phyloP scores from a whole-genome alignment of 495 filamentous ascomycete species.

The Alectoria sarmentosa region DNA sequence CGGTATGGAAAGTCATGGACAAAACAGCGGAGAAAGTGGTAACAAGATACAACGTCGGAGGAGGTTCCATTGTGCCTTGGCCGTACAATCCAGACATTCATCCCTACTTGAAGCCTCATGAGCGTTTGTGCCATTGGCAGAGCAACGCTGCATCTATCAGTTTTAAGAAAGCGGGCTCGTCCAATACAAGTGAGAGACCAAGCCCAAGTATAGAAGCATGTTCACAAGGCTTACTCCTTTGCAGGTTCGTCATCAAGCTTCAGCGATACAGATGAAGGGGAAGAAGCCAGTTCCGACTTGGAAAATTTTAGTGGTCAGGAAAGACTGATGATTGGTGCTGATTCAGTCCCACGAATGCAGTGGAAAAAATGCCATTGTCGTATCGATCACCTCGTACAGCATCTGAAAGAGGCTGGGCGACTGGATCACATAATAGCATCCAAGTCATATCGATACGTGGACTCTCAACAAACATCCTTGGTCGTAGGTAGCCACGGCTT shows the following conservation, averaged over 20 bases:
- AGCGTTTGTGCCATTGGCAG: conserved; percentile 8
- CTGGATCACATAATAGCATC: conserved; percentile 1
- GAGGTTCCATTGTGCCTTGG: not conserved
- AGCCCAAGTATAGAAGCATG: too few relatives aligned
- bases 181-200: not conserved
- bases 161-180: not conserved
- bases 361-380: not conserved
- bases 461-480: not conserved
- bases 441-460: conserved; percentile 2
- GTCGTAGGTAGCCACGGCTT: conserved; percentile 1
- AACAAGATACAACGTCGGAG: not conserved
- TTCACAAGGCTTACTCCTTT: not conserved
- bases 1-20: not conserved
- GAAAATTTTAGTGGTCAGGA: not conserved
- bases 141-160: not conserved
- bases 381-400: not conserved
- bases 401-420: not conserved
- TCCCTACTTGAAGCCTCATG: not conserved
- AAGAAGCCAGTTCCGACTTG: not conserved
- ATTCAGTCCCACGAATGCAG: not conserved
- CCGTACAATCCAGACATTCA: not conserved
- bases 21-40: not conserved
- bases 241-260: not conserved
- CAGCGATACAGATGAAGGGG: not conserved
- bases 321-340: too few relatives aligned